Evolutionary conservation across 441 rosid genomes (phyloP), one percentile per base, ranked within the genome.

Genomic region (Macaranga tanarius): DNA sequence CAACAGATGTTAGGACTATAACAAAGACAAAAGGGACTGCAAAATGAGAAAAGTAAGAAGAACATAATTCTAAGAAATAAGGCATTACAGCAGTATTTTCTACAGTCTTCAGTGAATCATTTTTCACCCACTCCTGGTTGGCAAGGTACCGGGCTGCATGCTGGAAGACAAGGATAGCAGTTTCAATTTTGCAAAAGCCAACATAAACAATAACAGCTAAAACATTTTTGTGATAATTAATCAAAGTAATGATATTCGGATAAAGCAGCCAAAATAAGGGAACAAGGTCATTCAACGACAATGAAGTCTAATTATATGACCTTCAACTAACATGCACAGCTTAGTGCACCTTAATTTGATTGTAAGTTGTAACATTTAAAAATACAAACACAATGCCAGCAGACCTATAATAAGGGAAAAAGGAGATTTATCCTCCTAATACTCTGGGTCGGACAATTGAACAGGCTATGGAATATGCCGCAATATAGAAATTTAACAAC

Each of bases 41-140:
- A 59, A 81, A 20, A 75, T 61, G 68, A 54, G 55, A 72, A 70
- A 80, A 52, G 22, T 42, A 65, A 81, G 70, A 67, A 40, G 47
- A 67, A 68, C 9, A 60, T 54, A 70, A 48, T 59, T 52, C 59
- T 13, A 8, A 23, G 55, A 69, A 60, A 67, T 51, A 73, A 78
- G 74, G 73, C 79, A 79, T 87, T 90, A 95, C 99, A 83, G 98
- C 97, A 75, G 99, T 95, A 84, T 95, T 92, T 85, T 95, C 99
- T 79, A 95, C 98, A 38, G 95, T 90, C 87, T 90, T 95, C 82
- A 95, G 81, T 55, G 99, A 95, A 79, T 95, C 99, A 79, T 85
- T 88, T 85, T 92, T 95, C 58, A 95, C 98, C 99, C 99, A 95
- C 84, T 95, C 99, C 87, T 95, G 99, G 77, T 95, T 95, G 70